Evolutionary conservation across 2,329 filamentous ascomycete genomes (phyloP), one percentile per base, ranked within the genome.

Genomic region (Fusarium sterilihyphosum): DNA sequence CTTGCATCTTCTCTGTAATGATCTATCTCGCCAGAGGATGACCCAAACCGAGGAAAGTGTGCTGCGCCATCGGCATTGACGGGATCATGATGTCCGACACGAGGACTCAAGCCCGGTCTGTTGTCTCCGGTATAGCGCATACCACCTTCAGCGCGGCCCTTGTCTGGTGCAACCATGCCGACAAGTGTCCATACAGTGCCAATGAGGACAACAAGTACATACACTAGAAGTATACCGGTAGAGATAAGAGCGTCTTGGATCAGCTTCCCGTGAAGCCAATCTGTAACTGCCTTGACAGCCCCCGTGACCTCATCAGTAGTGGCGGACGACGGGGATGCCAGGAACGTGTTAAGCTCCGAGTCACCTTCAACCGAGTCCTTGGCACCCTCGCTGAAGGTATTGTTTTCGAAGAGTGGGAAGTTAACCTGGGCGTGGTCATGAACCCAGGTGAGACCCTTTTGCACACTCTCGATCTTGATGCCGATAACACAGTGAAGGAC

Each of bases 361-460:
- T 93, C 89, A 61, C 88, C 89, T 12, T 84, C 81, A 67, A 92
- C 84, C 43, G 88, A 89, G 52, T 88, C 86, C 38, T 90, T 85
- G 64, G 95, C 93, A 47, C 95, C 95, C 61, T 92, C 85, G 67
- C 94, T 96, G 84, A 98, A 97, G 3, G 93, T 93, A 80, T 98
- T 89, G 77, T 94, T 92, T 33, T 90, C 87, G 70, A 98, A 91
- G 61, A 89, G 83, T 1, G 96, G 96, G 77, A 99, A 92, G 68
- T 90, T 86, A 77, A 99, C 88, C 71, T 96, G 90, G 8, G 96
- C 94, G 80, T 98, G 86, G 75, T 98, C 92, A 78, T 93, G 90
- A 17, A 98, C 93, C 96, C 96, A 99, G 2, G 94, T 97, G n/a
- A 98, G 87, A 18, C 93, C 96, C 79, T 93, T 92, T 81, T 98